Percentiles rank a stretch among this genome's conserved stretches.
Conservation (phyloP, 2,329 filamentous ascomycete species). For the Podosphaera xanthii region DNA sequence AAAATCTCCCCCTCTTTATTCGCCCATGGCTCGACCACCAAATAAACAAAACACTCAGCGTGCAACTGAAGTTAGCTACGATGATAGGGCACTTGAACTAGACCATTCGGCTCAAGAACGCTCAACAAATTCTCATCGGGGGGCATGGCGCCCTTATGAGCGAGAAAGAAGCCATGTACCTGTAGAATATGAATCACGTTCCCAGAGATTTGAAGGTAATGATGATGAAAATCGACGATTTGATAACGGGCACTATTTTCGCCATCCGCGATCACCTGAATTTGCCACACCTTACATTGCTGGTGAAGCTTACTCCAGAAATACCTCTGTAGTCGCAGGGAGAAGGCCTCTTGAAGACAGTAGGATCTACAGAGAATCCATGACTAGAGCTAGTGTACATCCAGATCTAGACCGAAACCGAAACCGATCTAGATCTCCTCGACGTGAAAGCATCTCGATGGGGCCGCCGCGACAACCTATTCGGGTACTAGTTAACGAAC, state of each 20-base stretch:
- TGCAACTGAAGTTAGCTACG: constrained; percentile 20
- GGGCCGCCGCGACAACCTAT: constrained; percentile 26
- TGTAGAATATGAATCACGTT: constrained; percentile 3
- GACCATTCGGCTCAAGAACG: constrained; percentile 6
- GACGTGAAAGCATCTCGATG: constrained; percentile 24
- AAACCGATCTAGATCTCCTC: constrained; percentile 25
- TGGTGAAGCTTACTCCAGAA: constrained; percentile 9
- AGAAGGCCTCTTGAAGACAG: constrained; percentile 13
- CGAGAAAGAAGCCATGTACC: constrained; percentile 2
- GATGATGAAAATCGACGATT: constrained; percentile 12
- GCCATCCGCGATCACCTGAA: constrained; percentile 12
- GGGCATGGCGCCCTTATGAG: constrained; percentile 6
- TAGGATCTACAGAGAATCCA: constrained; percentile 23
- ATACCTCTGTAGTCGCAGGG: constrained; percentile 11
- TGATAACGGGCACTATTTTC: constrained; percentile 7
- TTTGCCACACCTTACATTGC: constrained; percentile 11
- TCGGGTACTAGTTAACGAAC: constrained; percentile 60
- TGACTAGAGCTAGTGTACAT: constrained; percentile 24
- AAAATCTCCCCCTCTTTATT: constrained; percentile 36
- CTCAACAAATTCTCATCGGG: constrained; percentile 5
- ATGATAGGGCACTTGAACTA: constrained; percentile 24
- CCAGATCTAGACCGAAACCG: constrained; percentile 22
- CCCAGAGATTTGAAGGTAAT: constrained; percentile 11
- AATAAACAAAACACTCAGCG: constrained; percentile 31
- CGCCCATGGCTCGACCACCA: constrained; percentile 28